Evolutionary conservation across 164 flowering plant genomes (phyloP), one percentile per base, ranked within the genome.

Genomic region (Liquidambar formosana): DNA sequence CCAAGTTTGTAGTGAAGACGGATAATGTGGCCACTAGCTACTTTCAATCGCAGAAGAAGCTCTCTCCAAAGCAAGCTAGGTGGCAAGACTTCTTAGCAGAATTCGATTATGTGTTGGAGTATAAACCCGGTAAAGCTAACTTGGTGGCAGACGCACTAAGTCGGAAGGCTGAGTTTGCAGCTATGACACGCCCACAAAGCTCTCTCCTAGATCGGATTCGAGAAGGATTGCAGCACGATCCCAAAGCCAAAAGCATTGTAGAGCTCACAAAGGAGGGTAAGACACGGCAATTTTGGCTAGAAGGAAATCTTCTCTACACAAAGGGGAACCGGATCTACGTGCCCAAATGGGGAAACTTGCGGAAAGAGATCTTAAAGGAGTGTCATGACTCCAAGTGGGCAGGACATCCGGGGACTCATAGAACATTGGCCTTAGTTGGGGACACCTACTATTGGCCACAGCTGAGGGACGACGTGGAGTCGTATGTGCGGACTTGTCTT

Each of bases 71-170:
- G 54, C 41, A 46, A 47, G 64, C 64, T 12, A 10, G 15, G 1
- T 71, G 68, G 63, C 68, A 43, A 11, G 54, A 63, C 16, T 41
- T 54, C 13, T 13, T 54, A 13, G 52, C n/a, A 0, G 27, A 63
- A 23, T 63, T 63, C 8, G 28, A 59, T 1, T 13, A 19, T n/a
- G 44, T 23, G 8, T 15, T 46, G n/a, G 47, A 58, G 44, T 33
- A 68, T 10, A 46, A 47, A 43, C 54, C 19, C 6, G 41, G 41
- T 2, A 33, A 33, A 6, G 41, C 41, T 2, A 33, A 33, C 6
- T 33, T 33, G 41, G 56, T 44, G 52, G 56, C 22, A 4, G 28
- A 68, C 11, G 45, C 47, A 33, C 41, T 33, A 33, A 33, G 41
- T 33, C 2, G 41, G 6, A 33, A 33, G 41, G 41, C 41, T 2